Base-by-base conservation (phyloP, 306 rosid species). In the Myrica gale region DNA sequence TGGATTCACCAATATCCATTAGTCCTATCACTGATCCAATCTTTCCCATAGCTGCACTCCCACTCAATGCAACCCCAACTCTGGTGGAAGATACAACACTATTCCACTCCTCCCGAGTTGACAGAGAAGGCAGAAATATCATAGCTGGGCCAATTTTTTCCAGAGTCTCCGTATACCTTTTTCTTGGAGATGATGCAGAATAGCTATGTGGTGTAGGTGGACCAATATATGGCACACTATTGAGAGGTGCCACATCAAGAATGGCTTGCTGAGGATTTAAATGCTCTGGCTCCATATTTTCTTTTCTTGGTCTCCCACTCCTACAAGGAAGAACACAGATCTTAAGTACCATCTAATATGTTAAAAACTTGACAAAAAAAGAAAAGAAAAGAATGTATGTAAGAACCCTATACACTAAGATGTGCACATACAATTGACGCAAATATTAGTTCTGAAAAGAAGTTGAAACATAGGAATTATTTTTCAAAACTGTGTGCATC, bases 1-100 rank as follows among this genome's bases (percentile, higher is more conserved):
- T 79, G 11, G 72, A 80, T 71, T 84, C 87, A 16, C 84, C 84
- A 23, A 84, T 80, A 80, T 80, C 87, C 75, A 80, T 72, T 11
- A 73, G 82, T 74, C 84, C 87, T 69, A 84, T 26, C 4, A 67
- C 76, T 71, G 88, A 80, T 19, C 88, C 82, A 32, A 81, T 23
- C 52, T 65, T 51, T 8, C 78, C 80, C 65, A 41, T 80, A 50
- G 83, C 83, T 19, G 85, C 88, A 74, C 85, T 81, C 72, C 88
- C 88, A 39, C 78, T 74, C 83, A 84, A 65, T 45, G 78, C 85
- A 78, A 81, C 82, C 61, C 85, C 83, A 48, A 51, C 56, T 76
- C 42, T 81, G 0, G 81, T 66, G 69, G 82, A 61, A 69, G 84
- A 71, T 54, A 80, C 84, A 68, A 69, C 78, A 48, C 63, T 74